phyloP scores from a whole-genome alignment of 331 rosid species.

The Malus hybrid region DNA sequence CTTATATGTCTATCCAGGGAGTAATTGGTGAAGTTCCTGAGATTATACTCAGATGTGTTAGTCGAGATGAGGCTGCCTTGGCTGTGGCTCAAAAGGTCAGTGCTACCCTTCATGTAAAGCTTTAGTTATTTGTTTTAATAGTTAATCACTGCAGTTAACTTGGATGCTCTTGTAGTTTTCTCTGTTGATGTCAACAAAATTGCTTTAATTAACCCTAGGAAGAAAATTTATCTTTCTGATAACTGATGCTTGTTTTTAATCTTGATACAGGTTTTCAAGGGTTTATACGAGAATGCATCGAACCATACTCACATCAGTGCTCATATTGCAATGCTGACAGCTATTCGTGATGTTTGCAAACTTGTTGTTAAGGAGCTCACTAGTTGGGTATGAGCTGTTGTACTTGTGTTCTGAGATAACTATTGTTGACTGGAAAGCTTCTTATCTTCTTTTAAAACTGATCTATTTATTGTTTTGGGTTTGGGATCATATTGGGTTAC shows the following conservation, averaged over 20 bases:
- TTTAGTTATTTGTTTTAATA: neutral
- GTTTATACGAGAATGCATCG: constrained; percentile 74
- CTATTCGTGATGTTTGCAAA: constrained; percentile 99
- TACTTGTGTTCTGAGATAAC: neutral
- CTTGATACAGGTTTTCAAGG: constrained; percentile 64
- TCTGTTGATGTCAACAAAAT: neutral
- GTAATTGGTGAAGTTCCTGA: too few species aligned
- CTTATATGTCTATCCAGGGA: neutral
- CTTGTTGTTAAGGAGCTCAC: constrained; percentile 91
- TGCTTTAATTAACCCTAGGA: neutral
- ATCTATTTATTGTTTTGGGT: too few species aligned
- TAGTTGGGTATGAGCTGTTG: constrained; percentile 71
- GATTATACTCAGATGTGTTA: constrained; percentile 59
- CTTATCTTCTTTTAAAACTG: neutral
- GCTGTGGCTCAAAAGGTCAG: constrained; percentile 96
- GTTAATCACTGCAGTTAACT: neutral
- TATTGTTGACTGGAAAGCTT: neutral
- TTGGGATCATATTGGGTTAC: neutral
- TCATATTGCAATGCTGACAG: constrained; percentile 78
- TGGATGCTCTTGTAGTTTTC: constrained; percentile 1
- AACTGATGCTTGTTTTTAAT: neutral
- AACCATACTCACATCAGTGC: constrained; percentile 62
- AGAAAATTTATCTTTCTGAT: neutral
- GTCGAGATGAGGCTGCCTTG: constrained; percentile 99
- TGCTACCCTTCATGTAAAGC: neutral